These are phyloP conservation scores for Cercospora sesami DNA, from an alignment of 2,329 filamentous ascomycete species.

Conservation along the genomic window DNA sequence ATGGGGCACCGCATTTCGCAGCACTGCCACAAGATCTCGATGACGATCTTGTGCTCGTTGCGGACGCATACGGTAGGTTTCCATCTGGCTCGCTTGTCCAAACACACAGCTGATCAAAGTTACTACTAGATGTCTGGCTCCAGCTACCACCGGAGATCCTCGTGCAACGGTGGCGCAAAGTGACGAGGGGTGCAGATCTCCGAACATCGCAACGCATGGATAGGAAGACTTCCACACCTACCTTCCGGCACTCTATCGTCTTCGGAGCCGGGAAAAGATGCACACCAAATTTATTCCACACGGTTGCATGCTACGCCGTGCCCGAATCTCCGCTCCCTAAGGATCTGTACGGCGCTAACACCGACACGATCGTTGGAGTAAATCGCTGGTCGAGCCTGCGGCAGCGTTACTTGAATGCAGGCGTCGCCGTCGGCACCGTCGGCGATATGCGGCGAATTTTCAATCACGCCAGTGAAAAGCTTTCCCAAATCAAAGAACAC, in stretches of 20 bases:
- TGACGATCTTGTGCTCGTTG: constrained; percentile 29
- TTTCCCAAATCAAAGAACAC: constrained; percentile 15
- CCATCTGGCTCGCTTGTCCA: neutral
- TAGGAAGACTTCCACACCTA: constrained; percentile 41
- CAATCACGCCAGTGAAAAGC: constrained; percentile 27
- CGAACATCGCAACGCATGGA: constrained; percentile 45
- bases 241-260: constrained; percentile 50
- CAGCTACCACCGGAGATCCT: constrained; percentile 29
- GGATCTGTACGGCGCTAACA: constrained; percentile 45
- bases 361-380: constrained; percentile 39
- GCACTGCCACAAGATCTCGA: constrained; percentile 21
- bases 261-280: constrained; percentile 59
- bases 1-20: constrained; percentile 21
- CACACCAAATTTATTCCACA: constrained; percentile 43
- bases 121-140: constrained; percentile 28
- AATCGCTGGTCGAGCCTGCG: constrained; percentile 35
- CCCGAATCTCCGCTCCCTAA: constrained; percentile 54
- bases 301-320: constrained; percentile 53
- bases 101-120: neutral
- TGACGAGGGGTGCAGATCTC: constrained; percentile 40
- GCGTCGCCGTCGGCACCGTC: constrained; percentile 29
- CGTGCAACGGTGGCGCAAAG: constrained; percentile 26
- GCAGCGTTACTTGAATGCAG: constrained; percentile 31
- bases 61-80: constrained; percentile 29
- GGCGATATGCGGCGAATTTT: constrained; percentile 29